Evolutionary conservation across 495 filamentous ascomycete genomes (phyloP).

Genomic region (Aspergillus panamensis): DNA sequence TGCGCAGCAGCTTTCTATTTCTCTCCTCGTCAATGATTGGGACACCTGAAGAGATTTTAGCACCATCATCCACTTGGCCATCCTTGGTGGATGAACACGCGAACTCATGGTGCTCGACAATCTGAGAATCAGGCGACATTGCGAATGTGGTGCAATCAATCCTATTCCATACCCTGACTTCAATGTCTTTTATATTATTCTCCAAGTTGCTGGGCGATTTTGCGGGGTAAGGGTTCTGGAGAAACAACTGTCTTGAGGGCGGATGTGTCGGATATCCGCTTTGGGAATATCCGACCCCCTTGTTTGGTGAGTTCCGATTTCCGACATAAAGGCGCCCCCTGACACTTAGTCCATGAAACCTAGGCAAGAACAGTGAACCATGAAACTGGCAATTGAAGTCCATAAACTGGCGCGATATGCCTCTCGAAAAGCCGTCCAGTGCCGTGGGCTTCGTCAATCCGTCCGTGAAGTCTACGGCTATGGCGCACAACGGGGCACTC

Average conservation of each 20-base stretch:
- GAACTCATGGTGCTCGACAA: not conserved
- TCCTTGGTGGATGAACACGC: not conserved
- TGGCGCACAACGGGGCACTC: not conserved
- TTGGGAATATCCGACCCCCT: not conserved
- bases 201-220: not conserved
- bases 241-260: not conserved
- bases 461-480: not conserved
- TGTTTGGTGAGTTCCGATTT: not conserved
- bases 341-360: not conserved
- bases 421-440: not conserved
- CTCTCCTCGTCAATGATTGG: conserved; percentile 10
- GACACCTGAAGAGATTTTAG: not conserved
- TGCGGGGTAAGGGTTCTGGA: not conserved
- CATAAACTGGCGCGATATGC: not conserved
- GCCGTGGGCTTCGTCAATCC: not conserved
- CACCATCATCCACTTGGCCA: not conserved
- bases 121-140: conserved; percentile 1
- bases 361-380: not conserved
- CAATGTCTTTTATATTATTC: not conserved
- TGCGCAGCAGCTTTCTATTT: conserved; percentile 14
- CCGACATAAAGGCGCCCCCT: not conserved
- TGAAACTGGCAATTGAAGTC: not conserved
- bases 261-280: conserved; percentile 4
- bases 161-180: not conserved
- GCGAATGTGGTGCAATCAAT: not conserved